Evolutionary conservation across 1,284 basidiomycete genomes (phyloP), one percentile per base, ranked within the genome.

Genomic region (Heterobasidion parviporum): DNA sequence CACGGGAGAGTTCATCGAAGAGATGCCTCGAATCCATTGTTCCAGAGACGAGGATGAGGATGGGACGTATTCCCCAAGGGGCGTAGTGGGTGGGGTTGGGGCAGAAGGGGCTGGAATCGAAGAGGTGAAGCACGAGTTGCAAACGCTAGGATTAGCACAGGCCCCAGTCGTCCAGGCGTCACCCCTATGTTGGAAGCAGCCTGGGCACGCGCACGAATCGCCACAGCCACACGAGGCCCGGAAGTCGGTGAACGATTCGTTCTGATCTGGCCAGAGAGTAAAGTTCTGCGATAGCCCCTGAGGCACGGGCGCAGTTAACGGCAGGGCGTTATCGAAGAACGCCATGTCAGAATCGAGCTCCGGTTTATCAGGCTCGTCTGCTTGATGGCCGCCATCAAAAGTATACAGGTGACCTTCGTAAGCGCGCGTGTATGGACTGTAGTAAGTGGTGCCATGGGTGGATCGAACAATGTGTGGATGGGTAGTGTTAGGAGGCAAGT

Each of bases 381-480:
- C 20, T 8, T 8, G 14, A 50, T 12, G 6, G 34, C 18, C 50
- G 12, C 44, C 41, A 33, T 59, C 55, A 15, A 59, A 52, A 50
- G 47, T 44, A 34, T 56, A 55, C 32, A 58, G 50, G 53, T 61
- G 54, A 6, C 72, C 69, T 61, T 80, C 83, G 62, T 83, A 82
- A 16, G 82, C 81, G 33, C 82, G 76, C 26, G 77, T 75, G 57
- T 87, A 87, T 0, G 85, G 86, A 54, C 81, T 83, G 64, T 73
- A 84, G 54, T 72, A 70, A 54, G 69, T 66, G 54, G 64, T 67
- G 41, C 78, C 76, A 62, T 78, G 76, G 44, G 61, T 63, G 43
- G 65, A 57, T 54, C 59, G 60, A 52, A 64, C 64, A 46, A 56
- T 54, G 34, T 62, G 57, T 4, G 62, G 63, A 9, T 64, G 60